Evolutionary conservation across 2,329 filamentous ascomycete species (phyloP).

Genomic region (Fusarium xyrophilum): DNA sequence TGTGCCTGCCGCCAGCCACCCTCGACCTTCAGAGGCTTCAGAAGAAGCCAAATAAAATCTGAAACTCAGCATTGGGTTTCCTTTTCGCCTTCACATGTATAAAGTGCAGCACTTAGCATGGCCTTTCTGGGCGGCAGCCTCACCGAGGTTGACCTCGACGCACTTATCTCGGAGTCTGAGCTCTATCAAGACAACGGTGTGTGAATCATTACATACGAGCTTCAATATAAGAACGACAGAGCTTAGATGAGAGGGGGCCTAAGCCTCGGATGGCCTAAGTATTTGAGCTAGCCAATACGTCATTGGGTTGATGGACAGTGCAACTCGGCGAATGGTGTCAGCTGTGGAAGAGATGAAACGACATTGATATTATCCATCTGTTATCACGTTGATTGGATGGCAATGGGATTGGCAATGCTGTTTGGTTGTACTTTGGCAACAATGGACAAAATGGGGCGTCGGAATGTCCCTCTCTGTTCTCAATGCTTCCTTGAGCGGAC

Average conservation of each 20-base stretch:
- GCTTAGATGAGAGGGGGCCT: constrained; percentile 34
- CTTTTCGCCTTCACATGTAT: constrained; percentile 20
- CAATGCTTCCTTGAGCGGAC: constrained; percentile 2
- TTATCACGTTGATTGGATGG: constrained; percentile 15
- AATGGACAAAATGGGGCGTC: neutral
- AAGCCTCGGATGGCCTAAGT: constrained; percentile 15
- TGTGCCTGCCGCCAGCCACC: constrained; percentile 45
- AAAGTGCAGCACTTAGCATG: constrained; percentile 37
- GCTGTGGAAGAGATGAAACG: constrained; percentile 7
- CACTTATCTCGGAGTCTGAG: constrained; percentile 36
- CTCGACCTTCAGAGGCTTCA: constrained; percentile 48
- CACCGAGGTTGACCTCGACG: constrained; percentile 34
- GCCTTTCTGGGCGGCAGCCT: constrained; percentile 34
- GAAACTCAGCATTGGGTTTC: constrained; percentile 15
- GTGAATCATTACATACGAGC: constrained; percentile 33
- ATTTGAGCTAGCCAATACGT: constrained; percentile 32
- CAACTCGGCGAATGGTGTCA: constrained; percentile 19
- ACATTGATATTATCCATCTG: constrained; percentile 14
- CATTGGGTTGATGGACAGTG: constrained; percentile 28
- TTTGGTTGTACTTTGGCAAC: constrained; percentile 7
- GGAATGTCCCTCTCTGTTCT: neutral
- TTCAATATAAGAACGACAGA: constrained; percentile 35
- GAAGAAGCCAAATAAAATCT: constrained; percentile 55
- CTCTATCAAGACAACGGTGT: constrained; percentile 27
- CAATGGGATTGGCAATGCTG: neutral